phyloP scores from a whole-genome alignment of 1,284 basidiomycete species.

The Pseudomicrostroma phylloplanum region DNA sequence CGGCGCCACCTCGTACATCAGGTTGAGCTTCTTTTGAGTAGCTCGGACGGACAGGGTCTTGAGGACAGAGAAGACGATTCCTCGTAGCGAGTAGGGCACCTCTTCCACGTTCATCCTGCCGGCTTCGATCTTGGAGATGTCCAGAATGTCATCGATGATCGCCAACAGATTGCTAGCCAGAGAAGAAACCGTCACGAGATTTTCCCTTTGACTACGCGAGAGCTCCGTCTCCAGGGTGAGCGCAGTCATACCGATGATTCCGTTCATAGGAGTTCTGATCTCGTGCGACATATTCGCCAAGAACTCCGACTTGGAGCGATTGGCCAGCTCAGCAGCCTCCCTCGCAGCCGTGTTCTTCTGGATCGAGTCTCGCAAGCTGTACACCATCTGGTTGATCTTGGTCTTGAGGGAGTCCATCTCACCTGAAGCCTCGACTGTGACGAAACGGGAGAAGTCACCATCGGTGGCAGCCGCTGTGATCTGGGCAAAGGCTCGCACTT shows the following conservation, averaged over 20 bases:
- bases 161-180: conserved; percentile 85
- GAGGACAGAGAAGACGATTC: conserved; percentile 93
- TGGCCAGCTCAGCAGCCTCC: conserved; percentile 87
- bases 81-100: conserved; percentile 92
- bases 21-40: conserved; percentile 91
- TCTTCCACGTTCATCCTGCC: conserved; percentile 99
- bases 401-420: conserved; percentile 99
- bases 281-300: conserved; percentile 52
- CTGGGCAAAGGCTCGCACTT: conserved; percentile 97
- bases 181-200: conserved; percentile 88
- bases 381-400: conserved; percentile 99
- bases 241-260: conserved; percentile 99
- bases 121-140: conserved; percentile 62
- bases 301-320: conserved; percentile 94
- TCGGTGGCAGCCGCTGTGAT: conserved; percentile 98
- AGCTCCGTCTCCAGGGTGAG: conserved; percentile 88
- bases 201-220: conserved; percentile 83
- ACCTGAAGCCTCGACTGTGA: conserved; percentile 95
- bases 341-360: conserved; percentile 98
- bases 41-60: conserved; percentile 98
- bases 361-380: conserved; percentile 90
- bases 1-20: conserved; percentile 93
- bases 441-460: conserved; percentile 97
- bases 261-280: conserved; percentile 51
- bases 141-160: conserved; percentile 64